Evolutionary conservation across 352 stramenopile genomes (phyloP), one percentile per base, ranked within the genome.

Genomic region (Phytophthora macrochlamydospora): DNA sequence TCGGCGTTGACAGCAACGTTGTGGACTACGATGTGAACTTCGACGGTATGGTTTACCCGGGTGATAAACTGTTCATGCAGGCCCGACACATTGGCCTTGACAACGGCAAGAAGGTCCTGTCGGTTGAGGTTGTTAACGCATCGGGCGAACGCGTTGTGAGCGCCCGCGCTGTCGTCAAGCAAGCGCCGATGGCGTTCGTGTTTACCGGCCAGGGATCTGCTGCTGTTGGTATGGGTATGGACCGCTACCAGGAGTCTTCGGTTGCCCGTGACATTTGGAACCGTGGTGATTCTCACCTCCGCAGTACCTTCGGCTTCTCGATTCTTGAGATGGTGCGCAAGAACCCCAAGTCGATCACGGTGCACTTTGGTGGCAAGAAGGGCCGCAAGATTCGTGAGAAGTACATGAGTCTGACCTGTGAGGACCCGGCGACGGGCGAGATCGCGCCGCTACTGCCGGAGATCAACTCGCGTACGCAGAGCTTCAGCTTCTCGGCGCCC

Each of bases 121-220:
- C 74, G 1, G 69, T 95, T n/a, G 84, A 93, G 54, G 80, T 95
- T 33, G 87, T 91, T 37, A 94, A 94, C 40, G 65, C 65, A 6
- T 68, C 65, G 7, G 83, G 87, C n/a, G 87, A 93, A 46, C 78
- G 85, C 7, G 90, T 97, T 4, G 61, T 96, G 14, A 92, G 71
- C 31, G 88, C 81, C 0, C 83, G 78, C 14, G 79, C 90, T 42
- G 67, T 90, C 4, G 79, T 93, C 6, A 90, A 91, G 64, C 82
- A 93, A 57, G 57, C 77, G 1, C 65, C 72, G 6, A 91, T 87
- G 52, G 90, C 89, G 2, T 95, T 95, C 48, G 81, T 95, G 2
- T 97, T 97, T 56, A 97, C 89, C 24, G 90, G 89, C 6, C 90
- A 97, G 52, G 90, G 90, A 9, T 96, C 86, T 24, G 87, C 87